Percentiles rank a stretch among this genome's conserved stretches.
Conservation (phyloP, 345 rosid species). For the Eucalyptus decipiens region DNA sequence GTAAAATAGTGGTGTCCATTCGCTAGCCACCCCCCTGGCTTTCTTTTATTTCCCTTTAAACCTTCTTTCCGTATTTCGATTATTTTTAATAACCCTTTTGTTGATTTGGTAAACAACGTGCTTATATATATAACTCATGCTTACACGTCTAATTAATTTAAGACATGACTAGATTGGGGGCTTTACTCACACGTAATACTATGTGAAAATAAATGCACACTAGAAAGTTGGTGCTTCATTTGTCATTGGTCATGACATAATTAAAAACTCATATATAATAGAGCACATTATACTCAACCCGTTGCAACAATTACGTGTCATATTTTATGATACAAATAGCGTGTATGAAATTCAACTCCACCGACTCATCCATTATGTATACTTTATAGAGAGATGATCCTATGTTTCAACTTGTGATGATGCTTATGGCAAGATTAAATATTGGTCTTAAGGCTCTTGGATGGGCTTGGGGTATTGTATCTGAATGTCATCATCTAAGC, state of each 20-base stretch:
- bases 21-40: background rate
- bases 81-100: background rate
- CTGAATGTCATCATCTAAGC: background rate
- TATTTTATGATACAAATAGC: background rate
- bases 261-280: background rate
- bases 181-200: background rate
- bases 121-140: background rate
- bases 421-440: background rate
- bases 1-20: background rate
- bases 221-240: accelerated
- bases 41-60: background rate
- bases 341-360: background rate
- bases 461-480: background rate
- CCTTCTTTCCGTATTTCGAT: background rate
- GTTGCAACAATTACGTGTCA: background rate
- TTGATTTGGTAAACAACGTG: background rate
- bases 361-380: background rate
- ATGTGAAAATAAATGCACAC: accelerated
- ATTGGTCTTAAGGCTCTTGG: background rate
- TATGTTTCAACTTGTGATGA: background rate
- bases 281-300: background rate
- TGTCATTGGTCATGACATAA: background rate
- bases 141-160: background rate
- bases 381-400: background rate
- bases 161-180: background rate